phyloP scores from a whole-genome alignment of 306 rosid genomes.

The Rubus idaeus region DNA sequence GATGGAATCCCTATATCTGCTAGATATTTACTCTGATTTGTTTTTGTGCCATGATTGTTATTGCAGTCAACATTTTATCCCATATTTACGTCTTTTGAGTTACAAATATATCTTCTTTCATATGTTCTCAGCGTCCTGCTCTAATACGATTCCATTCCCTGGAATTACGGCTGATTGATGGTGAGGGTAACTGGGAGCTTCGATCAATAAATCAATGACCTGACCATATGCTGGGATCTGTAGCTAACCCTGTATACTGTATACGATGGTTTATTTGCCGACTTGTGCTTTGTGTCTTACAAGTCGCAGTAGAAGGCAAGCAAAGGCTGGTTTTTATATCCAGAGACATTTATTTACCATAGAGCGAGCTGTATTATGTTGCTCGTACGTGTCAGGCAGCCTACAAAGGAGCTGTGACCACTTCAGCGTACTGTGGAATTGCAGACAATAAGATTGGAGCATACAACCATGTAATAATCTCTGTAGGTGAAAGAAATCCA shows the following conservation, averaged over 20 bases:
- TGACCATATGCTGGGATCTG: constrained; percentile 13
- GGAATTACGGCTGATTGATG: constrained; percentile 90
- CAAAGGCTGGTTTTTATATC: constrained; percentile 19
- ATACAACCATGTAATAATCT: constrained; percentile 19
- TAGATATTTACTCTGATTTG: background rate
- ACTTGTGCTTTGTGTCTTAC: constrained; percentile 18
- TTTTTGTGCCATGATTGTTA: background rate
- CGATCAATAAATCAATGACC: constrained; percentile 66
- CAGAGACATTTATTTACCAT: constrained; percentile 9
- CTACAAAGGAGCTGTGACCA: constrained; percentile 1
- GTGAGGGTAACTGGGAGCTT: constrained; percentile 98
- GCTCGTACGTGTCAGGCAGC: constrained; percentile 16
- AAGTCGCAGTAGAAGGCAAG: constrained; percentile 22
- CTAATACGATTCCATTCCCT: constrained; percentile 78
- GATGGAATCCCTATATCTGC: background rate
- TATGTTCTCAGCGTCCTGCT: constrained; percentile 81
- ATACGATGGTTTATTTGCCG: constrained; percentile 17
- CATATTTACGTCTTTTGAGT: background rate
- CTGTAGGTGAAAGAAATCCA: constrained; percentile 9
- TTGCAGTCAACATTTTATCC: background rate
- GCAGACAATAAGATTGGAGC: constrained; percentile 26
- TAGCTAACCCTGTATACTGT: constrained; percentile 20
- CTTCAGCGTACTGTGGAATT: background rate
- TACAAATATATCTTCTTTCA: constrained; percentile 9
- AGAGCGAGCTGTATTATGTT: constrained; percentile 12